These are phyloP conservation scores for Chrysanthemum makinoi DNA, from an alignment of 129 eudicot genomes.

Conservation along the genomic window DNA sequence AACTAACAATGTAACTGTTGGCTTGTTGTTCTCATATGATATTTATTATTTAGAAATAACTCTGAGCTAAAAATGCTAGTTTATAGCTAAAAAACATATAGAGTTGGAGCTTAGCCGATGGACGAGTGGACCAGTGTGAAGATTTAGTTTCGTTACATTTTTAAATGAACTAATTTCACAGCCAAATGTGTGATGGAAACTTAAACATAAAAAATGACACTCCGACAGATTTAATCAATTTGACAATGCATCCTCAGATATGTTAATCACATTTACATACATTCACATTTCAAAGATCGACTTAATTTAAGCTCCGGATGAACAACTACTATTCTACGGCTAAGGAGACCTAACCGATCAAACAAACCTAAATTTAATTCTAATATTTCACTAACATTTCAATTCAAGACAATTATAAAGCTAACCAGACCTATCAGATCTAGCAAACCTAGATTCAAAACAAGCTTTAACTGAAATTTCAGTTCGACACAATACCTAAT, in stretches of 20 bases:
- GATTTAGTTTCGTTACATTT: too few relatives aligned
- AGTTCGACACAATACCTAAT: too few relatives aligned
- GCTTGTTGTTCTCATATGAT: not conserved
- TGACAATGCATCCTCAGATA: slow-evolving; percentile 18
- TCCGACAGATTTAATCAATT: not conserved
- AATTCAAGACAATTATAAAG: too few relatives aligned
- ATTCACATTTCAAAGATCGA: not conserved
- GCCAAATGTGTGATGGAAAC: not conserved
- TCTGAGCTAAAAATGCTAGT: not conserved
- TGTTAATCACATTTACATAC: slow-evolving; percentile 10
- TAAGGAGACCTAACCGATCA: slow-evolving; percentile 5
- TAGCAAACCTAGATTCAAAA: too few relatives aligned
- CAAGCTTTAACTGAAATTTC: too few relatives aligned
- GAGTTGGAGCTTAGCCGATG: too few relatives aligned
- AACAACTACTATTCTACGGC: not conserved
- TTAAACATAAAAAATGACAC: slow-evolving; percentile 7
- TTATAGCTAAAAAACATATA: slow-evolving; percentile 3
- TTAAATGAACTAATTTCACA: not conserved
- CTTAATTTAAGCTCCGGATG: slow-evolving; percentile 10
- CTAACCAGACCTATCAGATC: too few relatives aligned
- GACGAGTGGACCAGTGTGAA: too few relatives aligned
- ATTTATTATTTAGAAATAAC: not conserved
- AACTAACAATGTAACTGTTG: not conserved
- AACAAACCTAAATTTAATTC: slow-evolving; percentile 7
- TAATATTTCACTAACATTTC: too few relatives aligned